Conservation (phyloP, 208 protist genomes). For the Trichomonas vaginalis region DNA sequence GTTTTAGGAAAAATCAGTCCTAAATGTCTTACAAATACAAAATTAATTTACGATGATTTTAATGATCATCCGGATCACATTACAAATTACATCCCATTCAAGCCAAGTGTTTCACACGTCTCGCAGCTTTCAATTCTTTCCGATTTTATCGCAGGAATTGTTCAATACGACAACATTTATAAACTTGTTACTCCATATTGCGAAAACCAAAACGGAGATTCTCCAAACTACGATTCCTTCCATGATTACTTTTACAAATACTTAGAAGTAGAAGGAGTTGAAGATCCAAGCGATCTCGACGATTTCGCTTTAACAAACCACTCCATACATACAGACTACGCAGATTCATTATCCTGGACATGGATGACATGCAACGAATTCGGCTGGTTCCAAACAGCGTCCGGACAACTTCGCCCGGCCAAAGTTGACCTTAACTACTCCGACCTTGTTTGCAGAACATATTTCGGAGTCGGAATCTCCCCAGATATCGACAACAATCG, state of each 20-base stretch:
- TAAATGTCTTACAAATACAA: background rate
- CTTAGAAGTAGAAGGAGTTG: background rate
- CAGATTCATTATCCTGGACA: background rate
- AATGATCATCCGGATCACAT: background rate
- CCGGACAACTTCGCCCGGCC: background rate
- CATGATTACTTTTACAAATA: background rate
- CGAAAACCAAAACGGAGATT: background rate
- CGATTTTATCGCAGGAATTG: background rate
- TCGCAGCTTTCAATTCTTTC: background rate
- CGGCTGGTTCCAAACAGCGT: background rate
- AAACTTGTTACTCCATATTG: background rate
- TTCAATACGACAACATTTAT: background rate
- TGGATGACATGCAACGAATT: background rate
- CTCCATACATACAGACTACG: background rate
- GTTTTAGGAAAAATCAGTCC: background rate
- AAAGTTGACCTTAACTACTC: background rate
- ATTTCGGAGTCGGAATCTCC: background rate
- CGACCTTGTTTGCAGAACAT: background rate
- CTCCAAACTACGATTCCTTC: background rate
- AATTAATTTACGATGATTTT: background rate
- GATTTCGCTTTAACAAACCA: background rate
- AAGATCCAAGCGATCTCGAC: background rate
- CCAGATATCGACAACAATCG: background rate
- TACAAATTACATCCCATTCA: background rate
- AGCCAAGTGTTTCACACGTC: background rate